phyloP scores from a whole-genome alignment of 2,329 filamentous ascomycete genomes.

The Colletotrichum sp. region DNA sequence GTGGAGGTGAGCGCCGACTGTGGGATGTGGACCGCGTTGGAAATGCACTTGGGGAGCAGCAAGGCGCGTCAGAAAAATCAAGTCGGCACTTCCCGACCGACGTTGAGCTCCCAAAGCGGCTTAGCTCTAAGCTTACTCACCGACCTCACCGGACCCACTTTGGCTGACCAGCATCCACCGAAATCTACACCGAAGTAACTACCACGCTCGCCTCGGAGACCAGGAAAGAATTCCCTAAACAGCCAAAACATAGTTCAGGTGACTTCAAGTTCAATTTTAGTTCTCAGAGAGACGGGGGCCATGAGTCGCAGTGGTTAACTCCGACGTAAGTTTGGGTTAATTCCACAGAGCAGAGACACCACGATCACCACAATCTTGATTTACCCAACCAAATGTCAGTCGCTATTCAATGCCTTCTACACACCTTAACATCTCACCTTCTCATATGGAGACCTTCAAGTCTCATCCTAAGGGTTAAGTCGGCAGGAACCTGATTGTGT shows the following conservation, averaged over 20 bases:
- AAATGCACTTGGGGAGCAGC: conserved; percentile 15
- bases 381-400: neutral
- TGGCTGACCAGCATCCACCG: neutral
- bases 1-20: conserved; percentile 11
- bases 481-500: fast-evolving
- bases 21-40: conserved; percentile 21
- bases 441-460: neutral
- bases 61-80: conserved; percentile 22
- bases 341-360: neutral
- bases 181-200: neutral
- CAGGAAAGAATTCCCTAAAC: neutral
- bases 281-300: neutral
- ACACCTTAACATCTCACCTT: neutral
- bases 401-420: neutral
- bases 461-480: neutral
- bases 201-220: neutral
- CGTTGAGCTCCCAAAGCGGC: neutral
- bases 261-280: fast-evolving
- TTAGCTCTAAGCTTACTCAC: neutral
- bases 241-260: neutral
- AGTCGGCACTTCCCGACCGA: conserved; percentile 15
- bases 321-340: neutral
- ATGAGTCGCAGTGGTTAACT: neutral
- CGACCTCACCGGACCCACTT: neutral
- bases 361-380: neutral